Evolutionary conservation across 1,284 basidiomycete species (phyloP), one percentile per base, ranked within the genome.

Genomic region (Apiotrichum mycotoxinovorans): DNA sequence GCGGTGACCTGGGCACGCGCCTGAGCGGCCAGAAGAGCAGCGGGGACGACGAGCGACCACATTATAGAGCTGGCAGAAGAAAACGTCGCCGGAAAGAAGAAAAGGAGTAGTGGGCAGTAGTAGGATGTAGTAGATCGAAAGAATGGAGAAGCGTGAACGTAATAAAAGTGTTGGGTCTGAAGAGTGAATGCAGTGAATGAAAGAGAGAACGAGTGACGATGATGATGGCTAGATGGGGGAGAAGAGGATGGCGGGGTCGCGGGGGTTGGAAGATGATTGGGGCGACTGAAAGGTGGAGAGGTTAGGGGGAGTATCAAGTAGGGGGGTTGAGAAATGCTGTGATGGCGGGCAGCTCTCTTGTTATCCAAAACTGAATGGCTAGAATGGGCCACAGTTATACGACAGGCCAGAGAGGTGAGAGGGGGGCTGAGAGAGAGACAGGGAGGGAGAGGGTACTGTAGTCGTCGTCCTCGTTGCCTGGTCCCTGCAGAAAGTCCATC

Each of bases 1-100:
- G 74, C 74, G 56, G 68, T 71, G 56, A 75, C 69, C 57, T 59
- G 57, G 41, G 60, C 60, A 20, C 10, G 51, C 41, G 44, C 57
- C 38, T 51, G 34, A 15, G 46, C 48, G 42, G 54, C 60, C 26
- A 58, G n/a, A 30, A 58, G 57, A 37, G 33, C 54, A 40, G 53
- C 35, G 43, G 56, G 44, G 55, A 46, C 34, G 51, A 52, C 44
- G 20, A 56, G 45, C 43, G 50, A 52, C 60, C 57, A 58, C 22
- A 46, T 55, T 46, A 43, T 42, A 12, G 26, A 46, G 49, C 23
- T 27, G 41, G 17, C 33, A 20, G 18, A n/a, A 23, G 22, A 26
- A 20, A 37, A n/a, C n/a, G n/a, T n/a, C n/a, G n/a, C n/a, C n/a
- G n/a, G 43, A 41, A 44, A 34, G 30, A 25, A 15, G 41, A 17